Evolutionary conservation across 2,329 filamentous ascomycete species (phyloP), one percentile per base, ranked within the genome.

Genomic region (Juglanconis sp.): DNA sequence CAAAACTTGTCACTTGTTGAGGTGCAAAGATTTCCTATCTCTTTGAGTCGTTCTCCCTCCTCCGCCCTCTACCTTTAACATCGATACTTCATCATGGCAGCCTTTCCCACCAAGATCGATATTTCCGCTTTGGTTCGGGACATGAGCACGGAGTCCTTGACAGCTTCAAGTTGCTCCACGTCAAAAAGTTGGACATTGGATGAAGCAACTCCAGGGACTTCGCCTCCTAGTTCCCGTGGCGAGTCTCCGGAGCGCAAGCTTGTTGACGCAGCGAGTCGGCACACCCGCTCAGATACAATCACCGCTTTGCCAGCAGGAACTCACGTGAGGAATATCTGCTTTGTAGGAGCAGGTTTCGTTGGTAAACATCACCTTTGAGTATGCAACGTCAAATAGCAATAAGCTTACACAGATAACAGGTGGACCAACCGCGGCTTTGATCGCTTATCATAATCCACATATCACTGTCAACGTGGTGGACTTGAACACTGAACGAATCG

Each of bases 391-490:
- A 1, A 24, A 24, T 24, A 2, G 24, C 24, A 24, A 24, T 24
- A 24, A 24, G 24, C 24, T 24, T 67, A 53, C 15, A 13, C 6
- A 38, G 3, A 10, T 30, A 44, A 46, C 67, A 81, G 83, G 83
- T 57, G 84, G 83, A 3, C 84, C 85, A 52, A 87, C 84, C 24
- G 81, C 81, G 40, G 83, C 85, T 3, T 77, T 87, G 24, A 81
- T 87, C 32, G 85, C 85, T 7, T 76, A 79, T 63, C 77, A 86
- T 59, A 85, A 86, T 64, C 83, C 84, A 1, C 67, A 79, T n/a
- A 75, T 87, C 53, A 72, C 72, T 7, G 82, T 87, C 50, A 83
- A 81, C 31, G 84, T 87, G 17, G 79, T 87, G 17, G 85, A 87
- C 68, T 71, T 81, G 50, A 81, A 85, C 66, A 72, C 76, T n/a